Evolutionary conservation across 352 stramenopile genomes (phyloP), one percentile per base, ranked within the genome.

Genomic region (Phytophthora cajani): DNA sequence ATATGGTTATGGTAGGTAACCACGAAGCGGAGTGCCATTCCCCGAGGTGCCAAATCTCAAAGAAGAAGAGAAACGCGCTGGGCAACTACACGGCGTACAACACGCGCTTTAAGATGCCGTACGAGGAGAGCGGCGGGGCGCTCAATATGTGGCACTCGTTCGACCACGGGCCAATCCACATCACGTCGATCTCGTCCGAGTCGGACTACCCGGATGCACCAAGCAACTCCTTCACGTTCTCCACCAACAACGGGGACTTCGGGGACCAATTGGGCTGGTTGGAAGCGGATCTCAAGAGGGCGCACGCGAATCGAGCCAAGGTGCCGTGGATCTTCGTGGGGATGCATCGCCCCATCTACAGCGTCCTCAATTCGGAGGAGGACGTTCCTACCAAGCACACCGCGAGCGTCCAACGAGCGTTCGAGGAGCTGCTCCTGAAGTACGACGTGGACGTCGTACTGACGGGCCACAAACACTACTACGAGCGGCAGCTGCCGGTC

Each of bases 21-120:
- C 91, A 97, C 73, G 91, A 97, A 52, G 88, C 84, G 14, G 89
- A 97, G 66, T 96, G 88, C 66, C 87, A 93, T 72, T 92, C 82
- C 16, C 38, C 56, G 10, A 17, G 52, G 17, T 88, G 80, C 49
- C 54, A 75, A 4, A 2, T 78, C 6, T 81, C 77, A 12, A 19
- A 30, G 2, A 54, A 23, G 10, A 84, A 82, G 70, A 85, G 84
- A 38, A 62, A 85, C 47, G 69, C 67, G 30, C 51, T 85, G n/a
- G 71, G 74, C 52, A 85, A 84, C 46, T 94, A 91, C 74, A 80
- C 69, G n/a, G 84, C 85, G 3, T 96, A 70, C 69, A 82, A 83
- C 49, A 44, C 71, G 19, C 71, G 77, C n/a, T 84, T 73, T 57
- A 69, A 70, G 58, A 84, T 88, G 80, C 80, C 75, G 8, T 84